Conservation (phyloP, 306 rosid genomes). For the Quillaja saponaria region DNA sequence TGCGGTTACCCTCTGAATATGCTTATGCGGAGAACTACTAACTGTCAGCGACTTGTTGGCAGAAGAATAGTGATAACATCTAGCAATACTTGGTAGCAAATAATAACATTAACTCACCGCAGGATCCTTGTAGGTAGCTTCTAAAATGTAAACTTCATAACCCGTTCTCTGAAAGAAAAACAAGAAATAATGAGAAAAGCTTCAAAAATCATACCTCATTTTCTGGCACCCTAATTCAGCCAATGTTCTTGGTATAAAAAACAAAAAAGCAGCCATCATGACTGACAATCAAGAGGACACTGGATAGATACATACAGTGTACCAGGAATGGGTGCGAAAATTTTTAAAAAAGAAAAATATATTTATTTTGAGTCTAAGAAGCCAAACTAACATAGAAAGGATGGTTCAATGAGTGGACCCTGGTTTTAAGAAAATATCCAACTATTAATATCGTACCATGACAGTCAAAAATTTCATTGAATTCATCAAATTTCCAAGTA, state of each 20-base stretch:
- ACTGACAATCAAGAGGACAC: conserved; percentile 23
- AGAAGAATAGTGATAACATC: conserved; percentile 7
- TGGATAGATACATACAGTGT: conserved; percentile 25
- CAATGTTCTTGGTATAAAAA: conserved; percentile 14
- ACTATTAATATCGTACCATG: background rate
- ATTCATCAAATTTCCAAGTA: conserved; percentile 9
- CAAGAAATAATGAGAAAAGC: conserved; percentile 39
- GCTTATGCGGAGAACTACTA: background rate
- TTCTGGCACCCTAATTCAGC: conserved; percentile 24
- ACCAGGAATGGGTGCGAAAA: background rate
- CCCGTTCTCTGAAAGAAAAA: conserved; percentile 80
- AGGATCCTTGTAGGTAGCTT: conserved; percentile 95
- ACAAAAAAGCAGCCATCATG: conserved; percentile 4
- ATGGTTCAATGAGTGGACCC: conserved; percentile 28
- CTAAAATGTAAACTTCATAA: conserved; percentile 89
- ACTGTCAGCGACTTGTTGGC: background rate
- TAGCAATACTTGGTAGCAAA: conserved; percentile 8
- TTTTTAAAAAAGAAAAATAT: too few relatives aligned
- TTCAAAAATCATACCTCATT: conserved; percentile 23
- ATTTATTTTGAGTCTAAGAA: conserved; percentile 20
- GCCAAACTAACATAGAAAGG: conserved; percentile 18
- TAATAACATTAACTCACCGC: conserved; percentile 50
- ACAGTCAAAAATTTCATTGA: conserved; percentile 17
- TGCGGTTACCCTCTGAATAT: too few relatives aligned
- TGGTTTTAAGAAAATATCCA: background rate